Conservation (phyloP, 2,329 filamentous ascomycete species). For the Fusarium sublunatum region DNA sequence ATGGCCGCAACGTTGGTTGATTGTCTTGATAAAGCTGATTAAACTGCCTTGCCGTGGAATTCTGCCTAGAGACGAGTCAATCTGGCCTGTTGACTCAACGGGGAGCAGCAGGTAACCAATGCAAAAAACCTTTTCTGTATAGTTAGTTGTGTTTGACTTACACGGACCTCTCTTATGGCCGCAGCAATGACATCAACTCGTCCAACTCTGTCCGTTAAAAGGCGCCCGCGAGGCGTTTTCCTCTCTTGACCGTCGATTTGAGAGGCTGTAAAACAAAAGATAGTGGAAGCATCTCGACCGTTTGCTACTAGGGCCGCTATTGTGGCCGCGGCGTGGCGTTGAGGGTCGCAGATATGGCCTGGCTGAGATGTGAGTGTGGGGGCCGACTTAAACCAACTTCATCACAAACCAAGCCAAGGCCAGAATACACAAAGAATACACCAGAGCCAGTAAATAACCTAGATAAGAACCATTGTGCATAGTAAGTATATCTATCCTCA, state of each 20-base stretch:
- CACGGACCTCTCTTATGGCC: not conserved
- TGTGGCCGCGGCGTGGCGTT: constrained; percentile 31
- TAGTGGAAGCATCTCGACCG: constrained; percentile 18
- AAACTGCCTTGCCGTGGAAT: constrained; percentile 15
- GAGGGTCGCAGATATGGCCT: constrained; percentile 47
- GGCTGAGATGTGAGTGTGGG: constrained; percentile 36
- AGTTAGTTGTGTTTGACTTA: constrained; percentile 12
- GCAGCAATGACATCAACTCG: constrained; percentile 10
- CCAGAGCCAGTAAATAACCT: constrained; percentile 3
- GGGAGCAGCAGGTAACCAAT: constrained; percentile 2
- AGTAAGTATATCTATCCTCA: constrained; percentile 3
- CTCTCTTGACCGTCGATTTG: not conserved
- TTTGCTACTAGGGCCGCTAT: constrained; percentile 26
- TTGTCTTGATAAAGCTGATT: not conserved
- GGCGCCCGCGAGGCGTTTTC: constrained; percentile 29
- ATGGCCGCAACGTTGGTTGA: not conserved
- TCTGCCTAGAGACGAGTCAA: not conserved
- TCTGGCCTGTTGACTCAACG: not conserved
- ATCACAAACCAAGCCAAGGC: constrained; percentile 14
- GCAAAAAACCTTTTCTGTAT: not conserved
- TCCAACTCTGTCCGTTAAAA: not conserved
- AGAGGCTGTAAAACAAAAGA: constrained; percentile 22
- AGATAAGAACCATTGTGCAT: constrained; percentile 11
- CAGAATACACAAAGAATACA: not conserved
- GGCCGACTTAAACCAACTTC: constrained; percentile 40